These are phyloP conservation scores for Cryptococcus sp. DNA, from an alignment of 1,284 basidiomycete genomes.

Conservation along the genomic window DNA sequence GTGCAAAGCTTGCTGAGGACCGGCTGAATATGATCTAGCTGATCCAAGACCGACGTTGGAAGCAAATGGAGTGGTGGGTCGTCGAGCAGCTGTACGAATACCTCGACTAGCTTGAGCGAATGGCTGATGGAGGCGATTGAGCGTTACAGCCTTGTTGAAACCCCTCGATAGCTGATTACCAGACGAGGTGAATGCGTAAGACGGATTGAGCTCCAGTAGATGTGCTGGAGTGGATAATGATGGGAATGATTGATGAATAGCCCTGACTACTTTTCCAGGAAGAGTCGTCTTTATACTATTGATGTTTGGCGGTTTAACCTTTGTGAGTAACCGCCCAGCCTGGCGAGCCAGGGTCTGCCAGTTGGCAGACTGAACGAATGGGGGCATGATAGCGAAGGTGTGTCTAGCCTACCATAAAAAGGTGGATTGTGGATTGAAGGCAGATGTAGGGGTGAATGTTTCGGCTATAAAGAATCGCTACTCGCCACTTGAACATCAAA, in stretches of 20 bases:
- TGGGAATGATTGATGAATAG: constrained; percentile 23
- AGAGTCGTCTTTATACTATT: neutral
- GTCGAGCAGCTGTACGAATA: constrained; percentile 7
- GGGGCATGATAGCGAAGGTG: neutral
- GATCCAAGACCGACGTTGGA: constrained; percentile 30
- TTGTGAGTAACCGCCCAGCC: neutral
- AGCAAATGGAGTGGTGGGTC: constrained; percentile 16
- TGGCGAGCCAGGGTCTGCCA: neutral
- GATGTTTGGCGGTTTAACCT: neutral
- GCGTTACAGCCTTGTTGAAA: constrained; percentile 5
- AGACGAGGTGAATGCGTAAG: constrained; percentile 11
- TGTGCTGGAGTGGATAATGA: constrained; percentile 16
- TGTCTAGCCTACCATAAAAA: neutral
- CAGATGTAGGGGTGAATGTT: neutral
- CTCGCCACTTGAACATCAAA: neutral
- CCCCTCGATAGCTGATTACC: neutral
- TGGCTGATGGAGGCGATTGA: constrained; percentile 1
- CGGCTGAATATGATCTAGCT: constrained; percentile 23
- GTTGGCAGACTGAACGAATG: neutral
- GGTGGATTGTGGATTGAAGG: neutral
- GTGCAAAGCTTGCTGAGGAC: constrained; percentile 5
- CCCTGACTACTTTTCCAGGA: neutral
- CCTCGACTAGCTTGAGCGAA: constrained; percentile 8
- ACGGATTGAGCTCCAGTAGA: constrained; percentile 7
- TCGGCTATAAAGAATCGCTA: neutral